Evolutionary conservation across 23 red algal species (phyloP).

Genomic region (Pyropia haitanensis): DNA sequence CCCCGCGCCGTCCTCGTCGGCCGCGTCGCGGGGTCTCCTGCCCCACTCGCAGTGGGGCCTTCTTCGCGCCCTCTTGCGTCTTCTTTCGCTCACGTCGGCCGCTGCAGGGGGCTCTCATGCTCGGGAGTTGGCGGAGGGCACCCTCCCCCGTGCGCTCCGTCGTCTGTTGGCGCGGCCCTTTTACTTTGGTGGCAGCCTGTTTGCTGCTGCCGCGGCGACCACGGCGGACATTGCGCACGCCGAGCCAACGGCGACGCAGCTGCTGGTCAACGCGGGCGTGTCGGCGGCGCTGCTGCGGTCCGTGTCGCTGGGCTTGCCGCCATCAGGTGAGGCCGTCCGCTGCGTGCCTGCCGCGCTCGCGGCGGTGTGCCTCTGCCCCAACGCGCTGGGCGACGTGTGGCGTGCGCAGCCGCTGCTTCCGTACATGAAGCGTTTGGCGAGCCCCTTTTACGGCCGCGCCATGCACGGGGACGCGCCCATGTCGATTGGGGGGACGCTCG

Average conservation of each 20-base stretch:
- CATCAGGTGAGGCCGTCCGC: constrained; percentile 57
- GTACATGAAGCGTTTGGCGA: constrained; percentile 52
- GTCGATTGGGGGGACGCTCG: constrained; percentile 48
- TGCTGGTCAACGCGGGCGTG: constrained; percentile 52
- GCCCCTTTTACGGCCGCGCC: constrained; percentile 58
- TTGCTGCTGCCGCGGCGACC: constrained; percentile 50
- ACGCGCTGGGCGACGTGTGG: constrained; percentile 34
- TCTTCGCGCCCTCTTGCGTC: constrained; percentile 36
- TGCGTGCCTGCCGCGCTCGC: constrained; percentile 64
- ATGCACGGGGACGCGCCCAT: constrained; percentile 64
- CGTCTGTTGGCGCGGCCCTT: constrained; percentile 64
- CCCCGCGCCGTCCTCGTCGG: constrained; percentile 35
- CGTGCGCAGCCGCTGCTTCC: constrained; percentile 15
- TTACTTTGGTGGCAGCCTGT: constrained; percentile 67
- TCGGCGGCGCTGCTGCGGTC: constrained; percentile 45
- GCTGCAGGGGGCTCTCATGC: constrained; percentile 27
- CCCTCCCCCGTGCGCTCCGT: constrained; percentile 35
- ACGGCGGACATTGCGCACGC: constrained; percentile 76
- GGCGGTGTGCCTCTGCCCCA: constrained; percentile 58
- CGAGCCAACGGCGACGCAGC: constrained; percentile 61
- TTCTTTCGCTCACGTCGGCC: constrained; percentile 34
- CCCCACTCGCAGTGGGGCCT: constrained; percentile 55
- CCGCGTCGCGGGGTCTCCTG: constrained; percentile 48
- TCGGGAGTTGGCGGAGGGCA: constrained; percentile 44
- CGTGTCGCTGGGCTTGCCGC: constrained; percentile 44